phyloP scores from a whole-genome alignment of 345 rosid species.

The Gossypium bickii region DNA sequence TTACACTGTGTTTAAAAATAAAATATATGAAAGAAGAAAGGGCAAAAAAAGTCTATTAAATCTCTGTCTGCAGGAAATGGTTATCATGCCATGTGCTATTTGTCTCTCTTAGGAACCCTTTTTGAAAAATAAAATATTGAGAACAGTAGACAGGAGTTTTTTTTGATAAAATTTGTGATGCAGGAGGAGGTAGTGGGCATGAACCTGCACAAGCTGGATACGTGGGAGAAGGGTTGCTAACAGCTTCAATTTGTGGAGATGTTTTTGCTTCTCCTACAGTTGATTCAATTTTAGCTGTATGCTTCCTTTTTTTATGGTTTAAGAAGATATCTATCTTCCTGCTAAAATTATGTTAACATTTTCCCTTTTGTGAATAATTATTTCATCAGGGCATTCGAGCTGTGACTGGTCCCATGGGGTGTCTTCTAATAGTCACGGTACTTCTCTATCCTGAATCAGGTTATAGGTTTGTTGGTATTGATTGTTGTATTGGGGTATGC shows the following conservation, averaged over 20 bases:
- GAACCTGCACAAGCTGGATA: conserved; percentile 97
- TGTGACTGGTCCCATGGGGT: conserved; percentile 93
- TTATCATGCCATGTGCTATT: neutral
- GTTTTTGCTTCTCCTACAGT: conserved; percentile 87
- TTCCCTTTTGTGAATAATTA: conserved; percentile 4
- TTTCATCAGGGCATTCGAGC: conserved; percentile 81
- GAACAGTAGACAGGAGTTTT: neutral
- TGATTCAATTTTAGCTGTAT: conserved; percentile 88
- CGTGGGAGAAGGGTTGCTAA: conserved; percentile 98
- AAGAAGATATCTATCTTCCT: neutral
- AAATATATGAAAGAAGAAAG: too few species aligned
- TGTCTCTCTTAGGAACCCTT: neutral
- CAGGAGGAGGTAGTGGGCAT: conserved; percentile 98
- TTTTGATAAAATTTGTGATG: conserved; percentile 10
- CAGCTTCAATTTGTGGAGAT: conserved; percentile 92
- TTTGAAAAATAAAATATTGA: neutral
- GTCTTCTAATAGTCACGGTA: conserved; percentile 91
- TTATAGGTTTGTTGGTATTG: conserved; percentile 10
- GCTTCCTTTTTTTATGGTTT: conserved; percentile 16
- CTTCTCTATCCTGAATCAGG: conserved; percentile 10
- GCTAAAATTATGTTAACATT: neutral
- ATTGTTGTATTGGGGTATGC: neutral
- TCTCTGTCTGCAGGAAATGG: neutral
- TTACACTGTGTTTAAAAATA: neutral
- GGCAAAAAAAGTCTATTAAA: neutral